Conservation (phyloP, 306 rosid genomes). For the Quercus alba region DNA sequence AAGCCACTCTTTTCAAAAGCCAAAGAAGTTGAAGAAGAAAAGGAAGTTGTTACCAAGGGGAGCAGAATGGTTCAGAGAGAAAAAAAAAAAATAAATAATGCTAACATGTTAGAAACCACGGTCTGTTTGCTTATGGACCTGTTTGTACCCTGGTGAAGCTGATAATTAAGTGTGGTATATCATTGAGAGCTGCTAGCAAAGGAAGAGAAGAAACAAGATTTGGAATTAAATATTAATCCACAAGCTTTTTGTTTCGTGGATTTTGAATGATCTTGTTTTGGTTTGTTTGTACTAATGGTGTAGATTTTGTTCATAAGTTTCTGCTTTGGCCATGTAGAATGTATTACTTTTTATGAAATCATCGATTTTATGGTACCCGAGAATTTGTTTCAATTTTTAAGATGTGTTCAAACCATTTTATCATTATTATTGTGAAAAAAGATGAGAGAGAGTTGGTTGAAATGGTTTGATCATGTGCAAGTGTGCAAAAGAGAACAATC, state of each 20-base stretch:
- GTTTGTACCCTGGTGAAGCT: slow-evolving; percentile 64
- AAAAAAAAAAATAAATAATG: too few species aligned
- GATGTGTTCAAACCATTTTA: neutral
- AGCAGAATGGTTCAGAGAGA: slow-evolving; percentile 7
- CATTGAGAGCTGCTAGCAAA: neutral
- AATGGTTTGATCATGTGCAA: too few species aligned
- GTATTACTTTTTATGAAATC: neutral
- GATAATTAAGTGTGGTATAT: too few species aligned
- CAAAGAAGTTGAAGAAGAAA: slow-evolving; percentile 25
- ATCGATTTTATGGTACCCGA: neutral
- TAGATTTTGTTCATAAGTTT: neutral
- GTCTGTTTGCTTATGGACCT: slow-evolving; percentile 82
- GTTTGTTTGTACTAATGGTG: neutral
- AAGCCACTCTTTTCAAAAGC: slow-evolving; percentile 27
- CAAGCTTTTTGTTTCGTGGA: neutral
- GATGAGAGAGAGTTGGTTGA: too few species aligned
- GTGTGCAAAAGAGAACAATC: too few species aligned
- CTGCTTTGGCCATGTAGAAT: neutral
- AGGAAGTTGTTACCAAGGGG: slow-evolving; percentile 16
- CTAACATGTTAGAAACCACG: slow-evolving; percentile 52
- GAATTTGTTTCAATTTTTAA: neutral
- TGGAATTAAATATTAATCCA: neutral
- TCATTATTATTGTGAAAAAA: too few species aligned
- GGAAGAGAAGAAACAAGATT: neutral
- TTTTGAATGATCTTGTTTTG: neutral